Evolutionary conservation across 179 eudicot genomes (phyloP), one percentile per base, ranked within the genome.

Genomic region (Monotropa hypopitys): DNA sequence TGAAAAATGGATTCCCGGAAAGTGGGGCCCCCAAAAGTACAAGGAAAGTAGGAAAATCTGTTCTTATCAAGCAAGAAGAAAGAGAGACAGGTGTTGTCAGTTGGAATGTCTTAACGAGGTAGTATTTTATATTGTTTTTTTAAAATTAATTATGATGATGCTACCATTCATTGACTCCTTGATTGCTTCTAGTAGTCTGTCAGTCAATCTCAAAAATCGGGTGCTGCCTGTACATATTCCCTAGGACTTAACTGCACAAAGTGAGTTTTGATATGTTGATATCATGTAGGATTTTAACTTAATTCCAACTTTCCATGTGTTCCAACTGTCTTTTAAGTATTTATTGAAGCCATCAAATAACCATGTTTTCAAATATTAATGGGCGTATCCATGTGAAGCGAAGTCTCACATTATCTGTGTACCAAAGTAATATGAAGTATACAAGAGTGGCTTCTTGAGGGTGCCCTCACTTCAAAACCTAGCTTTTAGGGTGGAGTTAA

Each of bases 41-140:
- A 76, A 59, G 83, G 33, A 89, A 88, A 79, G 92, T 82, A 81
- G 87, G 87, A 62, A 92, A 92, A 81, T 90, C 97, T 84, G 81
- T 92, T 74, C 91, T 94, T 70, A 85, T 94, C 80, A 94, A 92
- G 89, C 86, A 92, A 85, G 97, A 94, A 85, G 98, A 94, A 80
- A 86, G 97, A 59, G 98, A 92, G 86, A 94, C 96, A n/a, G 98
- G 98, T 28, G 97, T 92, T 57, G 90, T 93, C 80, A 92, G 94
- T 80, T 84, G 79, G 86, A 80, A 83, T 70, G 98, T 94, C 70
- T 79, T 94, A 82, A 84, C 76, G 80, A 92, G 98, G 97, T 94
- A 87, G 66, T 59, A 49, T 7, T 8, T n/a, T 23, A 40, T 0
- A 50, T 20, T 42, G 51, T 40, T 72, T 50, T 56, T 21, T 21